phyloP scores from a whole-genome alignment of 2,329 filamentous ascomycete genomes.

The Pyrenochaeta sp. region DNA sequence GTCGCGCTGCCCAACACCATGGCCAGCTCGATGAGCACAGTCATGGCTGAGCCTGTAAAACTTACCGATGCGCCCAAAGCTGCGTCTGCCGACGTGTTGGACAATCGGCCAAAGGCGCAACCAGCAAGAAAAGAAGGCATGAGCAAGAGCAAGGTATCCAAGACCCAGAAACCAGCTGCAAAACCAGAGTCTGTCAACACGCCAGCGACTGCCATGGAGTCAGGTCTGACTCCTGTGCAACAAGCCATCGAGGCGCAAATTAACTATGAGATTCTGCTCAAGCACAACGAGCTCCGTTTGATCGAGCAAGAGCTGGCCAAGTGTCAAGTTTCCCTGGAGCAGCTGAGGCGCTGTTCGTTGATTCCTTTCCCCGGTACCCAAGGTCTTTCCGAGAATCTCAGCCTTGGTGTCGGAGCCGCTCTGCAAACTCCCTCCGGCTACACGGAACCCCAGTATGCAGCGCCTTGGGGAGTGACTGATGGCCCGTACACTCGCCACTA shows the following conservation, averaged over 20 bases:
- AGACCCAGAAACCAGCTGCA: slow-evolving; percentile 28
- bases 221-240: slow-evolving; percentile 62
- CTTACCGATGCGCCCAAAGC: slow-evolving; percentile 24
- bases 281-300: slow-evolving; percentile 91
- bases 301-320: slow-evolving; percentile 97
- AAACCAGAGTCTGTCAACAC: slow-evolving; percentile 33
- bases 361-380: slow-evolving; percentile 85
- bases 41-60: slow-evolving; percentile 23
- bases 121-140: slow-evolving; percentile 41
- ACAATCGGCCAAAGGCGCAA: slow-evolving; percentile 38
- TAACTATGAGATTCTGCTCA: slow-evolving; percentile 88
- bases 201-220: slow-evolving; percentile 34
- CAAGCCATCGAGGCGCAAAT: slow-evolving; percentile 86
- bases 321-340: slow-evolving; percentile 91
- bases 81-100: slow-evolving; percentile 31
- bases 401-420: slow-evolving; percentile 76
- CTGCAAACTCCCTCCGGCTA: slow-evolving; percentile 69
- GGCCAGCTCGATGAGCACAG: slow-evolving; percentile 25
- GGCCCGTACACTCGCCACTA: slow-evolving; percentile 96
- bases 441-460: slow-evolving; percentile 76
- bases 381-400: slow-evolving; percentile 73
- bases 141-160: slow-evolving; percentile 39
- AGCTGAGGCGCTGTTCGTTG: slow-evolving; percentile 88
- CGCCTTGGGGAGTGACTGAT: slow-evolving; percentile 89
- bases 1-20: slow-evolving; percentile 19